Conservation (phyloP, 148 eudicot species). For the Agrostemma githago region DNA sequence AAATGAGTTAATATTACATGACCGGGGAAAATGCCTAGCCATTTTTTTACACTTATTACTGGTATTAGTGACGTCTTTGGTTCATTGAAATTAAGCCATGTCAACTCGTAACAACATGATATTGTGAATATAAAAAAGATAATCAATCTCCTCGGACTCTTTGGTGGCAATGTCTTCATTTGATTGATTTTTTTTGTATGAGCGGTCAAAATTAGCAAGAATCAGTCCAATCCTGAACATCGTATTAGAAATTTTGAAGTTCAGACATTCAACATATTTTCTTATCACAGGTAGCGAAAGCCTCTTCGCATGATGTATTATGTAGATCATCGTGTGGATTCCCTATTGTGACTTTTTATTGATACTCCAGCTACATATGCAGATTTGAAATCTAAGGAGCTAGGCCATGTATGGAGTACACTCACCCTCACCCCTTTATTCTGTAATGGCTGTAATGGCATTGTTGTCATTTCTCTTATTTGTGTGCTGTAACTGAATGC, state of each 20-base stretch:
- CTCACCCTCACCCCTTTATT: constrained; percentile 32
- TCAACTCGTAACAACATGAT: constrained; percentile 5
- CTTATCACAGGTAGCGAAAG: constrained; percentile 55
- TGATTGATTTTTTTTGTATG: background rate
- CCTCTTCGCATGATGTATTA: constrained; percentile 86
- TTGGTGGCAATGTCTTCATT: background rate
- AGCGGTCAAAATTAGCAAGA: background rate
- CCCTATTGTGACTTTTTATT: constrained; percentile 71
- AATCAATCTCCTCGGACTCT: background rate
- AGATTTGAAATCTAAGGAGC: constrained; percentile 76
- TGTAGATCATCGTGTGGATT: constrained; percentile 84
- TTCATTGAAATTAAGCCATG: no score
- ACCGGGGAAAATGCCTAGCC: no score
- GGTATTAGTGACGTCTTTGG: no score
- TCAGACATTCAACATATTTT: constrained; percentile 11
- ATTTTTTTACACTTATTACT: no score
- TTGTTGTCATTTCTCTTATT: no score
- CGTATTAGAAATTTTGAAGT: background rate
- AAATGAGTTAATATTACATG: no score
- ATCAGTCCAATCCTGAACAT: background rate
- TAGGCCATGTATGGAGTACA: no score
- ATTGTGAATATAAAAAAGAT: background rate
- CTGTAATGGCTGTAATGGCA: background rate
- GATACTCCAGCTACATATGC: constrained; percentile 90
- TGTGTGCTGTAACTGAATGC: constrained; percentile 22